These are phyloP conservation scores for Exophiala calicioides DNA, from an alignment of 2,329 filamentous ascomycete genomes.

Conservation along the genomic window DNA sequence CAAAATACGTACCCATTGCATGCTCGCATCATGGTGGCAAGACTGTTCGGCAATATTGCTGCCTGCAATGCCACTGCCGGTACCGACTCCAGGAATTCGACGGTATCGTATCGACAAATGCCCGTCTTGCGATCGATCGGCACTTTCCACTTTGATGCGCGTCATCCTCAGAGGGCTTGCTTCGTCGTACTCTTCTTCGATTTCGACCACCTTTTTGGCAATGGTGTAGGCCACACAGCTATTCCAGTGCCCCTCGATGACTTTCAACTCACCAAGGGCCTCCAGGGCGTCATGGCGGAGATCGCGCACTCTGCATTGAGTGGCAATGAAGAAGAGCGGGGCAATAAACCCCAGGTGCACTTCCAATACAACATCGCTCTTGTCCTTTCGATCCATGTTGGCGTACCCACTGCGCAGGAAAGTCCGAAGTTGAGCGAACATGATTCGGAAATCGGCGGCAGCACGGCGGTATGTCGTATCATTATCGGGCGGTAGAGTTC, in stretches of 20 bases:
- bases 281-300: conserved; percentile 18
- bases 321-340: conserved; percentile 24
- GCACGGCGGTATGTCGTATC: conserved; percentile 17
- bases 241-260: conserved; percentile 24
- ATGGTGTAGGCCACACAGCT: conserved; percentile 24
- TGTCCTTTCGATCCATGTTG: conserved; percentile 8
- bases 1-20: conserved; percentile 19
- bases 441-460: conserved; percentile 23
- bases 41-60: conserved; percentile 13
- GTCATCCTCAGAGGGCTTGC: conserved; percentile 6
- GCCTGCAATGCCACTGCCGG: conserved; percentile 5
- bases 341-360: conserved; percentile 20
- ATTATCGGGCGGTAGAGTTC: conserved; percentile 20
- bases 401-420: conserved; percentile 20
- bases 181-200: conserved; percentile 10
- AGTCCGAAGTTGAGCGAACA: conserved; percentile 22
- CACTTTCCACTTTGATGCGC: conserved; percentile 20
- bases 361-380: conserved; percentile 13
- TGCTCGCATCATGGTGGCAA: conserved; percentile 18
- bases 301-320: conserved; percentile 19
- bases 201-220: conserved; percentile 14
- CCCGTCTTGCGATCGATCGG: conserved; percentile 18
- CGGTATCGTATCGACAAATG: conserved; percentile 14
- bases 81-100: conserved; percentile 11
- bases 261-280: conserved; percentile 16